Conservation (phyloP, 2,329 filamentous ascomycete species). For the Paecilomyces dactylethromorphus region DNA sequence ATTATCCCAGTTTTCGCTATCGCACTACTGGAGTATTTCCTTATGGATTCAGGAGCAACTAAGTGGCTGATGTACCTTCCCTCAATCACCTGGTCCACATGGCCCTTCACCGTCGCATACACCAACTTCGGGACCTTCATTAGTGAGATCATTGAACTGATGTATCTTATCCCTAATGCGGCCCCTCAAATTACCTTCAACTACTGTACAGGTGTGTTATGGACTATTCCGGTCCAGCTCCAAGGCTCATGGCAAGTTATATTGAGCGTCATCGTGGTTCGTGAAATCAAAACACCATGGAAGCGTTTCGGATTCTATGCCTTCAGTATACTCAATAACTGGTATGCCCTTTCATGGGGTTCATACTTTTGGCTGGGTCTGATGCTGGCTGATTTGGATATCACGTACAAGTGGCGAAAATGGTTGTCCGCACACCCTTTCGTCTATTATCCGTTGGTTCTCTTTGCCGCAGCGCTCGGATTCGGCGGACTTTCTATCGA, state of each 20-base stretch:
- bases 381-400: slow-evolving; percentile 39
- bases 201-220: slow-evolving; percentile 45
- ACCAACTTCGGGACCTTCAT: slow-evolving; percentile 38
- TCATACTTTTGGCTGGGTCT: slow-evolving; percentile 41
- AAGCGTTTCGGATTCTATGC: slow-evolving; percentile 42
- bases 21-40: slow-evolving; percentile 41
- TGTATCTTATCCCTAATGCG: slow-evolving; percentile 43
- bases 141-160: slow-evolving; percentile 39
- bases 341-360: slow-evolving; percentile 44
- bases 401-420: slow-evolving; percentile 40
- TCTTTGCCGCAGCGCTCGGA: slow-evolving; percentile 22
- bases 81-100: slow-evolving; percentile 42
- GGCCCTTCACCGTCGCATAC: slow-evolving; percentile 39
- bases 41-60: slow-evolving; percentile 39
- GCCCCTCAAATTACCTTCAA: slow-evolving; percentile 43
- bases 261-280: slow-evolving; percentile 36
- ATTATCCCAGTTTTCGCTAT: slow-evolving; percentile 41
- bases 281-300: slow-evolving; percentile 40
- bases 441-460: slow-evolving; percentile 31
- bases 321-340: slow-evolving; percentile 38
- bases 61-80: slow-evolving; percentile 40
- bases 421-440: slow-evolving; percentile 28
- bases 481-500: slow-evolving; percentile 29
- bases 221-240: slow-evolving; percentile 45
- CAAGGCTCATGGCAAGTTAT: slow-evolving; percentile 43